Conservation (phyloP, 352 stramenopile species). For the Pythium aquatile region DNA sequence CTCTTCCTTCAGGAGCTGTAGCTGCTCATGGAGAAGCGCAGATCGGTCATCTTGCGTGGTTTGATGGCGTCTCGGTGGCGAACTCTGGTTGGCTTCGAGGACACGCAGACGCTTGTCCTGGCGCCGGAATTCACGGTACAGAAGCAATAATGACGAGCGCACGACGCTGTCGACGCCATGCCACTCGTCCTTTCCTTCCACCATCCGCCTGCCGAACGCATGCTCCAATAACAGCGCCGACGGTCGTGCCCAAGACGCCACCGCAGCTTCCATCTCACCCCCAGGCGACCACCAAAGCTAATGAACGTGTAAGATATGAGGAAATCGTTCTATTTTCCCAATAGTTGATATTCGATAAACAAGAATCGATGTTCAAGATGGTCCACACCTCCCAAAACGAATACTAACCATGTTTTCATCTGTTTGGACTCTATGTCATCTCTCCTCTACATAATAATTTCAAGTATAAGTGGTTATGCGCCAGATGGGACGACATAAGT, state of each 20-base stretch:
- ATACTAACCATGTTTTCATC: neutral
- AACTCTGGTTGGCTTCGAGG: neutral
- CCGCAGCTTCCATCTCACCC: neutral
- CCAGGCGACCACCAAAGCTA: too few species aligned
- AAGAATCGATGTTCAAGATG: conserved; percentile 1
- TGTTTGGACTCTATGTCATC: neutral
- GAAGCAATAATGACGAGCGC: conserved; percentile 50
- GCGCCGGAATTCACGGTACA: conserved; percentile 44
- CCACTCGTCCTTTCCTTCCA: conserved; percentile 46
- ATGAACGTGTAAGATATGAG: too few species aligned
- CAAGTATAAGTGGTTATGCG: neutral
- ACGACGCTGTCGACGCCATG: conserved; percentile 42
- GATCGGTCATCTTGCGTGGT: neutral
- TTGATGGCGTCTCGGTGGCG: neutral
- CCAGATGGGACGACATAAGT: neutral
- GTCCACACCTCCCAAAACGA: neutral
- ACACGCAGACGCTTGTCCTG: conserved; percentile 20
- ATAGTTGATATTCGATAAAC: neutral
- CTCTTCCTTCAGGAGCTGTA: conserved; percentile 14
- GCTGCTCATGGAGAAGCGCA: conserved; percentile 8
- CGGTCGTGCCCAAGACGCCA: neutral
- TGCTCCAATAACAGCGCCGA: conserved; percentile 30
- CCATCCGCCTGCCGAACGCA: conserved; percentile 37
- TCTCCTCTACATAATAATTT: neutral
- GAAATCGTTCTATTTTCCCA: neutral